These are phyloP conservation scores for Dendrobium chrysotoxum DNA, from an alignment of 106 monocot species.

Conservation along the genomic window DNA sequence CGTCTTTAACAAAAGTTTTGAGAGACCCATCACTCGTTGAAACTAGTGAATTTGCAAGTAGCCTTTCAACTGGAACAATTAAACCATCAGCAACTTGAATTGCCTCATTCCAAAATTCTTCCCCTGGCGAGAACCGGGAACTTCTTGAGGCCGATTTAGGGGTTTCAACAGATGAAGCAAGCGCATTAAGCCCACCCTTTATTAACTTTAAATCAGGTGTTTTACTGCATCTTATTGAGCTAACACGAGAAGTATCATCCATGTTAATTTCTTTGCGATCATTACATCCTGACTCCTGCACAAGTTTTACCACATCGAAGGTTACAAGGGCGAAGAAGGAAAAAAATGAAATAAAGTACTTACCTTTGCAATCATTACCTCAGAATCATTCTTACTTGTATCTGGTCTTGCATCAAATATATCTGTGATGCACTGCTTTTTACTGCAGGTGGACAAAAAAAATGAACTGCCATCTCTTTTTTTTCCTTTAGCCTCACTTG, in stretches of 20 bases:
- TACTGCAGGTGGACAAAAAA: slow-evolving; percentile 31
- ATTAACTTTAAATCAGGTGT: slow-evolving; percentile 31
- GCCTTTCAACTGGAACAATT: slow-evolving; percentile 19
- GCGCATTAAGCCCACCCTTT: slow-evolving; percentile 12
- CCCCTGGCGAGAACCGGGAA: slow-evolving; percentile 85
- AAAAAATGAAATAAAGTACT: not conserved
- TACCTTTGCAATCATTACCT: slow-evolving; percentile 1
- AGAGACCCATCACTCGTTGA: slow-evolving; percentile 12
- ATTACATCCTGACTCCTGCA: slow-evolving; percentile 12
- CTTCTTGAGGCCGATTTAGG: slow-evolving; percentile 56
- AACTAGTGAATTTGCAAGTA: not conserved
- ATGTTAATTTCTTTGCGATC: not conserved
- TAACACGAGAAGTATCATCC: slow-evolving; percentile 1
- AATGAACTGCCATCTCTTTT: slow-evolving; percentile 70
- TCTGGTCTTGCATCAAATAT: slow-evolving; percentile 1
- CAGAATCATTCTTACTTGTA: not conserved
- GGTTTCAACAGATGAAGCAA: slow-evolving; percentile 21
- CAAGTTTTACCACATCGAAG: slow-evolving; percentile 2
- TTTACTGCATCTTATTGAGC: slow-evolving; percentile 51
- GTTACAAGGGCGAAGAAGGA: not conserved
- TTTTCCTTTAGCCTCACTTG: slow-evolving; percentile 28
- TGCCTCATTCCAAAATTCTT: slow-evolving; percentile 98
- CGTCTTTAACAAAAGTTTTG: slow-evolving; percentile 18
- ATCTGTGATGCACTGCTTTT: slow-evolving; percentile 35
- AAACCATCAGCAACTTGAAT: slow-evolving; percentile 84